Evolutionary conservation across 208 protist genomes (phyloP).

Genomic region (Crithidia fasciculata): DNA sequence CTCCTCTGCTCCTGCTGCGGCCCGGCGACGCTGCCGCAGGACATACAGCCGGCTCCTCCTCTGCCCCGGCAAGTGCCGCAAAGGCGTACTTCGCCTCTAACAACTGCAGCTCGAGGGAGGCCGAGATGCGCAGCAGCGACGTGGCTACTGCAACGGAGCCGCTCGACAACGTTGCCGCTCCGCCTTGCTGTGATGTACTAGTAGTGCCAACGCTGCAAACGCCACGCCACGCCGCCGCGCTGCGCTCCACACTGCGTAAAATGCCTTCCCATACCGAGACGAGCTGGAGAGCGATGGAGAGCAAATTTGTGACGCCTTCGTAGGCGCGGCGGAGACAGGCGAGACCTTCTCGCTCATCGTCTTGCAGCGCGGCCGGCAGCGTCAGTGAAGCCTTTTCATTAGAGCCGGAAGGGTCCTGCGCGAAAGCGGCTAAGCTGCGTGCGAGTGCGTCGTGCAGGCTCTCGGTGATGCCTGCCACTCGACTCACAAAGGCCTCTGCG

Average conservation of each 20-base stretch:
- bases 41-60: background rate
- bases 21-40: background rate
- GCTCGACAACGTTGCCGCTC: background rate
- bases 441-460: background rate
- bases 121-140: background rate
- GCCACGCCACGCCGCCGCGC: background rate
- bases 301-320: constrained; percentile 10
- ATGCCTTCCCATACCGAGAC: constrained; percentile 9
- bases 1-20: background rate
- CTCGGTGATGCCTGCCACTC: constrained; percentile 14
- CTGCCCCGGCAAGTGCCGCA: constrained; percentile 5
- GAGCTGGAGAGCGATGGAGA: constrained; percentile 17
- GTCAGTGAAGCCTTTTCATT: no score
- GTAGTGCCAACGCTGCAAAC: no score
- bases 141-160: background rate
- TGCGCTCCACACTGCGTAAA: background rate
- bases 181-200: background rate
- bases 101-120: constrained; percentile 3
- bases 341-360: background rate
- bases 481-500: constrained; percentile 6
- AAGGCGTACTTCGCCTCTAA: constrained; percentile 17
- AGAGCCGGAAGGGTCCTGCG: background rate
- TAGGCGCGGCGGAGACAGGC: constrained; percentile 12
- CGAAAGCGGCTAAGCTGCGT: background rate
- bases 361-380: background rate